These are phyloP conservation scores for Scutellaria minor DNA, from an alignment of 257 asterid species.

Conservation along the genomic window DNA sequence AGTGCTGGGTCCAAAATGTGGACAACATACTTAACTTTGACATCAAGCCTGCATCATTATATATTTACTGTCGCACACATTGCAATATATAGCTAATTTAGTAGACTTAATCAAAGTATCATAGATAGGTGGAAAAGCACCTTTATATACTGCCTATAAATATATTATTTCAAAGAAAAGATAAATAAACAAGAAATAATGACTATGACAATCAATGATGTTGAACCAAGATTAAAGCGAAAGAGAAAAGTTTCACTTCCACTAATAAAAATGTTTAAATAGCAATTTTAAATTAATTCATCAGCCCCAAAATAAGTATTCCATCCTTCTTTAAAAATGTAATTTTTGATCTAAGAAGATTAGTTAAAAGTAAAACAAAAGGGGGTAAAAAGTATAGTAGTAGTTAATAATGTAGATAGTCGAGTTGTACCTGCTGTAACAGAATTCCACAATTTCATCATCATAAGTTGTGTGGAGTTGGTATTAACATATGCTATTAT, in stretches of 20 bases:
- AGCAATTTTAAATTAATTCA: neutral
- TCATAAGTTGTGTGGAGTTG: slow-evolving; percentile 25
- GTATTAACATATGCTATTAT: slow-evolving; percentile 2
- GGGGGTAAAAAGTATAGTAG: slow-evolving; percentile 20
- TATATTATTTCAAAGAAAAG: slow-evolving; percentile 8
- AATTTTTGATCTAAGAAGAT: slow-evolving; percentile 3
- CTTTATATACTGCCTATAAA: neutral
- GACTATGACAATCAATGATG: slow-evolving; percentile 36
- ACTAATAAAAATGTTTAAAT: slow-evolving; percentile 10
- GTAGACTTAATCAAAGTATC: slow-evolving; percentile 35
- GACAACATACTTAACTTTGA: slow-evolving; percentile 73
- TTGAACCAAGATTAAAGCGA: slow-evolving; percentile 23
- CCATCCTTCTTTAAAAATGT: neutral
- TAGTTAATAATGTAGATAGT: slow-evolving; percentile 28
- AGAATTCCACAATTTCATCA: slow-evolving; percentile 36
- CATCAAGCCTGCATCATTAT: slow-evolving; percentile 68
- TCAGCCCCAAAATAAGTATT: too few species aligned
- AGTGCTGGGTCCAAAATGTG: slow-evolving; percentile 43
- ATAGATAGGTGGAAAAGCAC: slow-evolving; percentile 15
- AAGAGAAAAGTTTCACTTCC: slow-evolving; percentile 10
- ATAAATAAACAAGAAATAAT: slow-evolving; percentile 25
- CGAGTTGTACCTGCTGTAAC: slow-evolving; percentile 37
- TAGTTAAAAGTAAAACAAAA: slow-evolving; percentile 16
- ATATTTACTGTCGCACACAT: slow-evolving; percentile 28
- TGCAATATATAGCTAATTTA: slow-evolving; percentile 23